Evolutionary conservation across 1,284 basidiomycete species (phyloP).

Genomic region (Jaminaea rosea): DNA sequence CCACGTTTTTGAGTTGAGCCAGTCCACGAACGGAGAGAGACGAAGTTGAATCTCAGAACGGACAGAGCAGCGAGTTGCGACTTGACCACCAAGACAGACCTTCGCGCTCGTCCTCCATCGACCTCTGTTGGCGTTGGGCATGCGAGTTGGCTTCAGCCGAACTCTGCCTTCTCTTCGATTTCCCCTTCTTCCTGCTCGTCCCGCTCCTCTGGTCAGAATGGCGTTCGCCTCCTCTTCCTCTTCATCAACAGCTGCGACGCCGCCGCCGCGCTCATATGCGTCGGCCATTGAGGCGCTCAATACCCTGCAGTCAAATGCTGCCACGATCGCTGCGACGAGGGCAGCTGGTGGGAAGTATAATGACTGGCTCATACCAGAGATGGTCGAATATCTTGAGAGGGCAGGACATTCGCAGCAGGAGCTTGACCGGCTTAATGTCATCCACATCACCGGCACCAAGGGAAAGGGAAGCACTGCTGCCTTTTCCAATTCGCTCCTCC

Average conservation of each 20-base stretch:
- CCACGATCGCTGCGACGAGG: constrained; percentile 72
- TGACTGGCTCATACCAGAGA: constrained; percentile 71
- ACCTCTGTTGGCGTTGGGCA: too few species aligned
- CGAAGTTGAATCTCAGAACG: too few species aligned
- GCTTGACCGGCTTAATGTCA: constrained; percentile 78
- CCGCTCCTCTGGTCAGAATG: background rate
- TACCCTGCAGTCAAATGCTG: constrained; percentile 86
- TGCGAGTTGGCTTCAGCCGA: too few species aligned
- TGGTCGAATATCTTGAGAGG: constrained; percentile 76
- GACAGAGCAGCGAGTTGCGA: too few species aligned
- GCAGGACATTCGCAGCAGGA: constrained; percentile 69
- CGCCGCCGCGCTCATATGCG: constrained; percentile 36
- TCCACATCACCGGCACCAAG: constrained; percentile 97
- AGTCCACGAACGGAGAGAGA: too few species aligned
- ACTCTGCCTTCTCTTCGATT: background rate
- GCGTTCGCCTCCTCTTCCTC: background rate
- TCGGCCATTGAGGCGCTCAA: constrained; percentile 83
- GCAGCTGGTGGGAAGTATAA: constrained; percentile 64
- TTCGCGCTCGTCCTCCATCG: too few species aligned
- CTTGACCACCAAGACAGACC: too few species aligned
- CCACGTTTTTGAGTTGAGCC: too few species aligned
- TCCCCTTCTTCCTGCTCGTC: background rate
- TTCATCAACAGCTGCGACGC: background rate
- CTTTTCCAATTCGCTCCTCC: constrained; percentile 53
- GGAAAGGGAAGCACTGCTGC: constrained; percentile 97